A percentile compares a stretch with the other conserved stretches of the same genome.
phyloP scores from a whole-genome alignment of 768 basidiomycete species.

The Pleurotus platypus region DNA sequence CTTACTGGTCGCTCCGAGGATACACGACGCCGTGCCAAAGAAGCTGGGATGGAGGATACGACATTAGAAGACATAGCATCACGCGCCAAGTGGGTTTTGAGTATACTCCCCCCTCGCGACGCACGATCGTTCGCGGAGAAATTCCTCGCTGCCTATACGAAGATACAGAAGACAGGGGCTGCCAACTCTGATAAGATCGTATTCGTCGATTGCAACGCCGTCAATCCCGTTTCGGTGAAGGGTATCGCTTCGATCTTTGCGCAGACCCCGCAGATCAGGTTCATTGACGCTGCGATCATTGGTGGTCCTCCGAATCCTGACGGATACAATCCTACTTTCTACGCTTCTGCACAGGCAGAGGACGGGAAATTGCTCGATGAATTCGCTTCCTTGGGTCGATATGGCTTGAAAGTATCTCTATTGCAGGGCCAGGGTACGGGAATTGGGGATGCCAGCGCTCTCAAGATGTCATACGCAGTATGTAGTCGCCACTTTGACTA shows the following conservation, averaged over 20 bases:
- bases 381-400: constrained; percentile 36
- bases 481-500: constrained; percentile 14
- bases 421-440: constrained; percentile 44
- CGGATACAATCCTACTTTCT: constrained; percentile 49
- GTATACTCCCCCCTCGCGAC: constrained; percentile 57
- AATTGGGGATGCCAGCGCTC: constrained; percentile 55
- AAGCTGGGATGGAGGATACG: constrained; percentile 44
- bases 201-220: constrained; percentile 58
- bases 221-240: constrained; percentile 48
- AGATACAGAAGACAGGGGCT: constrained; percentile 11
- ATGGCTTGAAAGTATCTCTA: constrained; percentile 42
- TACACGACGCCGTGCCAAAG: constrained; percentile 42
- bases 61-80: constrained; percentile 24
- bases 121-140: constrained; percentile 41
- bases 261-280: constrained; percentile 26
- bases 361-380: constrained; percentile 25
- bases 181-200: constrained; percentile 16
- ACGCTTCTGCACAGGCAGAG: constrained; percentile 43
- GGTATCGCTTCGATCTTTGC: constrained; percentile 42
- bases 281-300: constrained; percentile 51
- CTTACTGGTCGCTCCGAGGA: constrained; percentile 50
- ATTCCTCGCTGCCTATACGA: constrained; percentile 25
- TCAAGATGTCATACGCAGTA: constrained; percentile 66
- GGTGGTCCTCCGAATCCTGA: constrained; percentile 52
- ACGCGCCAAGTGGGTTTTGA: constrained; percentile 44